phyloP scores from a whole-genome alignment of 2,329 filamentous ascomycete genomes.

The Neocucurbitaria cava region DNA sequence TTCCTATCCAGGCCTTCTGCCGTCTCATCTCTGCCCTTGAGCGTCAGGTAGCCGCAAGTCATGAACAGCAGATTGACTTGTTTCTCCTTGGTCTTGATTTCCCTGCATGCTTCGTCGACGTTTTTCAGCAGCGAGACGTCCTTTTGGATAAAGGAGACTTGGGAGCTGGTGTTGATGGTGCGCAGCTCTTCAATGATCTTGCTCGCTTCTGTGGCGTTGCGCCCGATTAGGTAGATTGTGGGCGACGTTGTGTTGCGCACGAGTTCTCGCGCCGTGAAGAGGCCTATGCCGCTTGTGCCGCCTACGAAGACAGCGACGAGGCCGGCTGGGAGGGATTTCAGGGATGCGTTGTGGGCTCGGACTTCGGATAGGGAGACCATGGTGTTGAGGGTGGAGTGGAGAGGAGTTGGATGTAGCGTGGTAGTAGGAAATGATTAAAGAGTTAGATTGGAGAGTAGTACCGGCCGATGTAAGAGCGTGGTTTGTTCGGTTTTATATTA shows the following conservation, averaged over 20 bases:
- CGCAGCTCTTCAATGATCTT: conserved; percentile 48
- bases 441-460: too few relatives aligned
- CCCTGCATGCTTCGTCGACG: conserved; percentile 53
- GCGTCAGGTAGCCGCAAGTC: conserved; percentile 57
- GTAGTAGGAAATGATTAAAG: too few relatives aligned
- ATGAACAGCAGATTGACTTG: conserved; percentile 64
- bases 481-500: too few relatives aligned
- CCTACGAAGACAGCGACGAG: conserved; percentile 49
- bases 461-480: too few relatives aligned
- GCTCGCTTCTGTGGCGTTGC: conserved; percentile 47
- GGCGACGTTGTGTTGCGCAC: conserved; percentile 49
- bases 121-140: conserved; percentile 51
- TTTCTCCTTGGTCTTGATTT: conserved; percentile 59
- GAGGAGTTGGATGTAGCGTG: not conserved
- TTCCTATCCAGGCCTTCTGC: conserved; percentile 46
- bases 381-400: not conserved
- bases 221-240: conserved; percentile 54
- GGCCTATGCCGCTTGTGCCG: conserved; percentile 54
- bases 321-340: conserved; percentile 30
- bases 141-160: conserved; percentile 50
- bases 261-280: conserved; percentile 53
- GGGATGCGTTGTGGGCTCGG: conserved; percentile 33
- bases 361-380: conserved; percentile 35
- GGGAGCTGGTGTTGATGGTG: conserved; percentile 47
- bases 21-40: conserved; percentile 49